Base-by-base conservation (phyloP, 345 rosid species). In the Populus deltoides region DNA sequence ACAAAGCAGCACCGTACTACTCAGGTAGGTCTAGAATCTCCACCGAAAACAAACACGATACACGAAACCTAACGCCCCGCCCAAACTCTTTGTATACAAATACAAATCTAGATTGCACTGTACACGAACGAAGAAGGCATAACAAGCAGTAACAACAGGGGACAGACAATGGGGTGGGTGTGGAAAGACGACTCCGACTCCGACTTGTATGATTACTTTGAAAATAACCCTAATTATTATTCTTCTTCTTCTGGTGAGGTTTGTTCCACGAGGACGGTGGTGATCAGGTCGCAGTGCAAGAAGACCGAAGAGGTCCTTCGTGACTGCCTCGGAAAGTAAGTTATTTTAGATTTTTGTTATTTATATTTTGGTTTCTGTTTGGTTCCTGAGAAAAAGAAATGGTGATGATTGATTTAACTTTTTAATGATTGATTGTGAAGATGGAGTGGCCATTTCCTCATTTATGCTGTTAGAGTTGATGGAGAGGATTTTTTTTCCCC, bases 291-390 rank as follows among this genome's bases (percentile, higher is more conserved):
- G 70, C 87, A 86, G 79, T 93, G 99, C 90, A 87, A 75, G 82
- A 92, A 86, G 83, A 90, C 93, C 8, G 93, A 93, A 74, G 90
- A 93, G 86, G 33, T 93, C 68, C 89, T 92, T 75, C 86, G 90
- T 35, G 87, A 88, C 33, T 96, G 99, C 86, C 45, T 89, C 29
- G 95, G 98, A 45, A 91, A 83, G 98, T 95, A 82, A 79, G 29
- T 61, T 29, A 15, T 73, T 71, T 57, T 3, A 65, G 29, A 20
- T 31, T 59, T 7, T 7, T 33, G 5, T 51, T 57, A 63, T 53
- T 49, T 39, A 25, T 45, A 4, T 27, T 31, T 5, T 31, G 51
- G 11, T 55, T 22, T 31, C 29, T 24, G 18, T 51, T 25, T 12
- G 27, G 71, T 36, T 70, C 13, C 22, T 15, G 55, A 24, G 18